Conservation (phyloP, 2,329 filamentous ascomycete species). For the Zymoseptoria pseudotritici region DNA sequence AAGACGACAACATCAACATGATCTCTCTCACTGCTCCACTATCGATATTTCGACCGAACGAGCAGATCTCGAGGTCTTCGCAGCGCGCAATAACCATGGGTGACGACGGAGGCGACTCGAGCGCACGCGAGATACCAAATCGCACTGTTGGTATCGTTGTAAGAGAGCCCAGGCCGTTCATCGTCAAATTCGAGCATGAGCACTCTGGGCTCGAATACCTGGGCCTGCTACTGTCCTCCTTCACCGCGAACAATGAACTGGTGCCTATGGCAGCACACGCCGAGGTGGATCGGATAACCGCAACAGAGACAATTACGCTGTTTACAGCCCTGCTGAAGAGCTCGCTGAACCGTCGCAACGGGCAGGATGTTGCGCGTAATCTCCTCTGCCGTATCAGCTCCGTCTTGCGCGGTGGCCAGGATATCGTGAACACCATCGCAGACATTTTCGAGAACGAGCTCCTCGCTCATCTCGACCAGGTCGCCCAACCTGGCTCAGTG, state of each 20-base stretch:
- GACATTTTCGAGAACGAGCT: constrained; percentile 72
- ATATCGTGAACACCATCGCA: constrained; percentile 74
- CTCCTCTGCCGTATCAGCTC: constrained; percentile 46
- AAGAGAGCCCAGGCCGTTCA: constrained; percentile 67
- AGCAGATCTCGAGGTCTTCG: not conserved
- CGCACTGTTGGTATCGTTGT: constrained; percentile 66
- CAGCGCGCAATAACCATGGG: constrained; percentile 2
- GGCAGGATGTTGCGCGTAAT: constrained; percentile 34
- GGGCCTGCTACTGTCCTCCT: constrained; percentile 66
- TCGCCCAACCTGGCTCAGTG: constrained; percentile 56
- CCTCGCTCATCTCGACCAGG: constrained; percentile 41
- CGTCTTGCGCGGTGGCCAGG: constrained; percentile 47
- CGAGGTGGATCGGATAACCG: constrained; percentile 50
- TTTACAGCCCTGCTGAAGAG: constrained; percentile 60
- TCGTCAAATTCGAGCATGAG: constrained; percentile 64
- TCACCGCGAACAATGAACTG: constrained; percentile 45
- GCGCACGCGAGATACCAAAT: constrained; percentile 29
- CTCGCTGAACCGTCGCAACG: constrained; percentile 20
- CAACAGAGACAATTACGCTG: constrained; percentile 66
- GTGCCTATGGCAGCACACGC: constrained; percentile 8
- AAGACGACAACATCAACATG: constrained; percentile 78
- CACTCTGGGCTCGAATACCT: constrained; percentile 77
- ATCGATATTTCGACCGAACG: constrained; percentile 48
- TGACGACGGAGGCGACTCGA: not conserved
- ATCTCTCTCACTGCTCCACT: constrained; percentile 61